Base-by-base conservation (phyloP, 306 rosid species). In the Prunus mume region DNA sequence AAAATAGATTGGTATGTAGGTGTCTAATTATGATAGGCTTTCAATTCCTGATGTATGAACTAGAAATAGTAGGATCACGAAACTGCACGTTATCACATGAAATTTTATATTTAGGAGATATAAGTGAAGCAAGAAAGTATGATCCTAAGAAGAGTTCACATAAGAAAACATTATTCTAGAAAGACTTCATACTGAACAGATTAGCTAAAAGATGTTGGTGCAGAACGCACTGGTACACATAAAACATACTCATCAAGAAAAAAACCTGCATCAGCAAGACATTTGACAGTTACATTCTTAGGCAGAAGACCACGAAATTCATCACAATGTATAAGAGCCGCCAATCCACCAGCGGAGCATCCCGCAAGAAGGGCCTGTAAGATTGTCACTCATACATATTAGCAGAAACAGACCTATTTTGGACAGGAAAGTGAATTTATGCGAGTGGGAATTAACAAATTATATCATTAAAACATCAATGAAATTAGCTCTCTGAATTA, bases 301-400 rank as follows among this genome's bases (percentile, higher is more conserved):
- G 93, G 96, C 49, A 92, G 78, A 78, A 77, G 67, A 50, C 83
- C 77, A 71, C 86, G 79, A 55, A 95, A 95, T 77, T 77, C 88
- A 82, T 95, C 96, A 78, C 99, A 95, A 73, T 92, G 97, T 84
- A 95, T 82, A 80, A 95, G 97, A 79, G 91, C 79, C 30, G 99
- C 97, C 91, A 95, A 85, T 13, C 97, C 97, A 64, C 99, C 97
- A 27, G 99, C 96, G 68, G 99, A 95, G 87, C 99, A 95, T 82
- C 99, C 99, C 38, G 97, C 87, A 82, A 95, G 91, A 81, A 95
- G 88, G 73, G 97, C 99, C 99, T 92, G 87, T 80, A 77, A 79
- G 7, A 77, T 75, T 80, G 78, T 61, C 32, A 51, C 20, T 67
- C 55, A 19, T 41, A 38, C 34, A 57, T 14, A 9, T 8, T 18